These are phyloP conservation scores for Diplodia corticola DNA, from an alignment of 2,329 filamentous ascomycete genomes.

Conservation along the genomic window DNA sequence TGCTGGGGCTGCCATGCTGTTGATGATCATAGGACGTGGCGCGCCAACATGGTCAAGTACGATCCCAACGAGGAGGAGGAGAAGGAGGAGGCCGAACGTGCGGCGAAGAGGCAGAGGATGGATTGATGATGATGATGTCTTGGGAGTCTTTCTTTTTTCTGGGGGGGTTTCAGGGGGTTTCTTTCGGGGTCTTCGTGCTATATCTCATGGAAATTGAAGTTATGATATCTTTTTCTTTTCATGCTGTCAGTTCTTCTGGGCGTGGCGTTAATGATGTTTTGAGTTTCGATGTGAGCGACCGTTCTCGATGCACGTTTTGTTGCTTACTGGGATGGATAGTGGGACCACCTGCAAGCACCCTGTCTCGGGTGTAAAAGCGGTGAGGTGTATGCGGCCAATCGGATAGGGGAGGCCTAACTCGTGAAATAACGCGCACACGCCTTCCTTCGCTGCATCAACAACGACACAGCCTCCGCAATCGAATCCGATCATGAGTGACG, in stretches of 20 bases:
- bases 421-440: no score
- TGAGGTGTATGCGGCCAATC: no score
- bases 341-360: no score
- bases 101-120: conserved; percentile 1
- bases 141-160: background rate
- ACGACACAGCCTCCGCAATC: no score
- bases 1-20: background rate
- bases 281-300: no score
- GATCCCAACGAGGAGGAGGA: background rate
- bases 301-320: no score
- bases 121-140: background rate
- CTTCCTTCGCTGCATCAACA: no score
- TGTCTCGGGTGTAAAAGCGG: no score
- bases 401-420: no score
- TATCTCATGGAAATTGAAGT: background rate
- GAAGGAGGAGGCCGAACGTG: background rate
- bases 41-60: background rate
- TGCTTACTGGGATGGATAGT: no score
- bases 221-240: background rate
- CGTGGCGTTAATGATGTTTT: background rate
- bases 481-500: no score
- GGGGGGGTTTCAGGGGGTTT: background rate
- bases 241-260: no score
- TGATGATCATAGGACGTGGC: background rate
- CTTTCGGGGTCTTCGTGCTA: background rate